Conservation (phyloP, 495 filamentous ascomycete species). For the Immersiella caudata region DNA sequence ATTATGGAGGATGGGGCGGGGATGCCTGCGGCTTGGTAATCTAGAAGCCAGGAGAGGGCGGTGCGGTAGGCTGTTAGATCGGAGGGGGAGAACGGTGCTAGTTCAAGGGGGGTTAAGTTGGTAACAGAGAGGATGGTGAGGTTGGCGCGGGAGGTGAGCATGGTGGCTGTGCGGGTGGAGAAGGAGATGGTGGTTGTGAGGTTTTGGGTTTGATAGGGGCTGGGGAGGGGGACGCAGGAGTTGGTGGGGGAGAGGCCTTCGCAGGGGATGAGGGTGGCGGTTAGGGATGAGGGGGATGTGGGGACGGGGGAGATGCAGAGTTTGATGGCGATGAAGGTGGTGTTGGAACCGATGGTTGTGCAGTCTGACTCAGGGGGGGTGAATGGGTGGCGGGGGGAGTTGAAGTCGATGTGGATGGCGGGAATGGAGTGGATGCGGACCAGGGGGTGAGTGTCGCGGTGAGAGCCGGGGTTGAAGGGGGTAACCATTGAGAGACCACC, state of each 20-base stretch:
- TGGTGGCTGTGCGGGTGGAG: not conserved
- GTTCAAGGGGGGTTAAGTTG: not conserved
- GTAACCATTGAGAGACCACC: not conserved
- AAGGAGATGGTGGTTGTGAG: not conserved
- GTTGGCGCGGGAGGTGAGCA: slow-evolving; percentile 6
- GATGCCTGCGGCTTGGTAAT: not conserved
- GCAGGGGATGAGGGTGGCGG: not conserved
- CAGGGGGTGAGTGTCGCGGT: not conserved
- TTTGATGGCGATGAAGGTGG: not conserved
- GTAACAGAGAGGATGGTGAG: not conserved
- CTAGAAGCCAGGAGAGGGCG: not conserved
- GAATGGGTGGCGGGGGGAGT: not conserved
- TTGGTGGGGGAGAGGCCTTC: not conserved
- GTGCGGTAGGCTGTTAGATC: not conserved
- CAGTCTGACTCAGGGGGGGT: not conserved
- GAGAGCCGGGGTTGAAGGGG: not conserved
- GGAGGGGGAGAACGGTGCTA: not conserved
- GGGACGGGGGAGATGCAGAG: not conserved
- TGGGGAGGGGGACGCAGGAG: not conserved
- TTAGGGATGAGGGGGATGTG: not conserved
- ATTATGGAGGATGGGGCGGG: not conserved
- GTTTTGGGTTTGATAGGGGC: not conserved
- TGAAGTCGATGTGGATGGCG: slow-evolving; percentile 3
- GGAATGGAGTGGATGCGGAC: not conserved
- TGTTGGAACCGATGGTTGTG: not conserved